These are phyloP conservation scores for Cucumis cinereus DNA, from an alignment of 306 rosid species.

Conservation along the genomic window DNA sequence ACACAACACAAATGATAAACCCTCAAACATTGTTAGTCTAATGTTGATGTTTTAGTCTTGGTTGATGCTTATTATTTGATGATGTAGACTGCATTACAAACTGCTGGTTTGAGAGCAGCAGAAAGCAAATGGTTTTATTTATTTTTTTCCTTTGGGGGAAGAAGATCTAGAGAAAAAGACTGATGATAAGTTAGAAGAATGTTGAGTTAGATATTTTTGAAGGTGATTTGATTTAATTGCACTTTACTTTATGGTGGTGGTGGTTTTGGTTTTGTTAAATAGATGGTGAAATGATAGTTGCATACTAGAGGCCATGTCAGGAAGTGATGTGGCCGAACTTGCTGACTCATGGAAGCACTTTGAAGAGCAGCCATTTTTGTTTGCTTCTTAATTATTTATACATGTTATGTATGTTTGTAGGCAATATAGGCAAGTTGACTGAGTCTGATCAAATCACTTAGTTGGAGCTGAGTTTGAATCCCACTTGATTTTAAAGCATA, in stretches of 20 bases:
- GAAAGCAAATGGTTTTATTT: background rate
- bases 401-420: constrained; percentile 15
- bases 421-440: constrained; percentile 53
- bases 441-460: constrained; percentile 26
- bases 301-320: constrained; percentile 21
- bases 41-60: background rate
- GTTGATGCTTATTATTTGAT: background rate
- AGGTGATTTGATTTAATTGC: background rate
- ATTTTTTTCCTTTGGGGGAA: background rate
- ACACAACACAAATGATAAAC: background rate
- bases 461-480: constrained; percentile 76
- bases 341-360: constrained; percentile 48
- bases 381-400: background rate
- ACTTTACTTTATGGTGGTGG: constrained; percentile 11
- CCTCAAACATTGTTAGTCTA: background rate
- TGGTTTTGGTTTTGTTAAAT: constrained; percentile 10
- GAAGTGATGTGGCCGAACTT: constrained; percentile 29
- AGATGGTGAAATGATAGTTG: constrained; percentile 2
- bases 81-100: background rate
- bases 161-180: background rate
- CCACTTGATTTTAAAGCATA: constrained; percentile 43
- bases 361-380: background rate
- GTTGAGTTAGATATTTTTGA: background rate
- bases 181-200: background rate
- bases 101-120: background rate